Evolutionary conservation across 805 yeast genomes (phyloP), one percentile per base, ranked within the genome.

Genomic region (Schizosaccharomyces lindneri): DNA sequence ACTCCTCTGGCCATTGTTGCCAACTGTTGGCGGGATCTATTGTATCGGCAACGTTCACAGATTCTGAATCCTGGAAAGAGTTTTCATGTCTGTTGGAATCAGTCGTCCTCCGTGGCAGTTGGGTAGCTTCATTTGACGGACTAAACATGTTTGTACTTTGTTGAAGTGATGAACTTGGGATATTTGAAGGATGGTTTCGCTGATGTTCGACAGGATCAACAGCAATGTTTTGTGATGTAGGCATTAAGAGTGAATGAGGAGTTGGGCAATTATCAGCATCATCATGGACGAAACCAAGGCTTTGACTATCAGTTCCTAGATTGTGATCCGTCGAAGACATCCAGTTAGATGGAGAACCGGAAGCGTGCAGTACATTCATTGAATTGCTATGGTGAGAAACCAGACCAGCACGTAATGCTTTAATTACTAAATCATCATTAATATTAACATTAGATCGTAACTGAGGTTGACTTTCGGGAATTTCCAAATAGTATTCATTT

Each of bases 361-460:
- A 24, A 21, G 57, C 21, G 36, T 29, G 36, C 31, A 24, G 13
- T 51, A 9, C 36, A 4, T 21, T 6, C n/a, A 29, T 51, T 15
- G 57, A 24, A 51, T 19, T 17, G 11, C 21, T 17, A 24, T 17
- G 57, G 6, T 29, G 36, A 51, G 36, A 2, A 6, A 51, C 36
- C 19, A 51, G 2, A 17, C 57, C 57, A 9, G 36, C 31, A 21
- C 57, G 57, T 6, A 64, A 55, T n/a, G 64, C 63, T 24, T 63
- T 62, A 24, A 64, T 61, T 1, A 63, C 66, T 27, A 64, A 62
- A 39, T 64, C 66, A 29, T 64, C 66, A 43, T 64, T 65, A 1
- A 63, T 39, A 17, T 64, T 64, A 9, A 64, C 66, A 11, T 63
- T 65, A 46, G 62, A 65, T 19, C 66, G 62, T 57, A 51, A 9